Evolutionary conservation across 129 eudicot species (phyloP).

Genomic region (Saussurea involucrata): DNA sequence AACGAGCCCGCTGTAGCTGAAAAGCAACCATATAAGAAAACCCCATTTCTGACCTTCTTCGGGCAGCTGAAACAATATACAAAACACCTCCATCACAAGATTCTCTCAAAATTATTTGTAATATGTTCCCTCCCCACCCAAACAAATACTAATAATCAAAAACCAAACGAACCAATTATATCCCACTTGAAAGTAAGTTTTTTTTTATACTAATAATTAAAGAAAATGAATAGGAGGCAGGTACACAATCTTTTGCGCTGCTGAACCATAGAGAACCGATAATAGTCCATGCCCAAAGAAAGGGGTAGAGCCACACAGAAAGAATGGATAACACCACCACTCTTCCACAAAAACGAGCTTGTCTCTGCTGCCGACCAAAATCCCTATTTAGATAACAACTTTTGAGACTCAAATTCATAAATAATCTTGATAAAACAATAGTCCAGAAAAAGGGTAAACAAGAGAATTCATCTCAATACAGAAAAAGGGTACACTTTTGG

Average conservation of each 20-base stretch:
- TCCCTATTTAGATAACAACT: slow-evolving; percentile 47
- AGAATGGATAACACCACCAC: slow-evolving; percentile 75
- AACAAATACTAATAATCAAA: neutral
- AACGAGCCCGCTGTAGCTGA: slow-evolving; percentile 87
- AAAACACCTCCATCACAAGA: neutral
- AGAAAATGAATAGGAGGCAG: slow-evolving; percentile 17
- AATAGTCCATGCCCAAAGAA: slow-evolving; percentile 92
- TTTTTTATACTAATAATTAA: neutral
- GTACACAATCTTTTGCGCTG: slow-evolving; percentile 78
- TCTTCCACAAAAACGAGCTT: slow-evolving; percentile 89
- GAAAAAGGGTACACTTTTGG: no score
- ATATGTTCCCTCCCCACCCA: neutral
- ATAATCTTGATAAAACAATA: neutral
- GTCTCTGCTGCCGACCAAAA: slow-evolving; percentile 95
- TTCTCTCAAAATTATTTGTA: neutral
- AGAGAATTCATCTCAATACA: neutral
- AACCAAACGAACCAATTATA: neutral
- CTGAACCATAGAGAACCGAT: slow-evolving; percentile 94
- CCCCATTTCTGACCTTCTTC: slow-evolving; percentile 99
- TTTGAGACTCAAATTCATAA: neutral
- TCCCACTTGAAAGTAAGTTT: neutral
- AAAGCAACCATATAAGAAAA: slow-evolving; percentile 94
- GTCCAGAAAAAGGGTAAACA: neutral
- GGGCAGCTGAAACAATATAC: slow-evolving; percentile 62
- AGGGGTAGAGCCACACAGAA: slow-evolving; percentile 69